Percentiles rank a stretch among this genome's conserved stretches.
Evolutionary conservation across 1,139 yeast genomes (phyloP).

Genomic region (Yamadazyma mexicana): DNA sequence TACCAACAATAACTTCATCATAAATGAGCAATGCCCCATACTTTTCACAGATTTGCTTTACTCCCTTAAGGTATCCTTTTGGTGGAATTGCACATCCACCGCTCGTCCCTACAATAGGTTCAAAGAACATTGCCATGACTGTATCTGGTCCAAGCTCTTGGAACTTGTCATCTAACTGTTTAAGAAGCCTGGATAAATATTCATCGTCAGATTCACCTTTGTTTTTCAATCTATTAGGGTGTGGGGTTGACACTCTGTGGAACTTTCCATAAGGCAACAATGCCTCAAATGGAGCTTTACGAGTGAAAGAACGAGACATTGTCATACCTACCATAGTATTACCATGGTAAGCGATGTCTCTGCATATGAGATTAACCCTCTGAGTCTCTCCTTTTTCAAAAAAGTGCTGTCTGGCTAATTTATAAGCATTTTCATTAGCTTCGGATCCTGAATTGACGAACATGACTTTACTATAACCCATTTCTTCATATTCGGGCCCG

Average conservation of each 20-base stretch:
- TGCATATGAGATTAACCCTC: conserved; percentile 16
- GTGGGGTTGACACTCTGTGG: conserved; percentile 18
- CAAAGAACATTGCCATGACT: conserved; percentile 50
- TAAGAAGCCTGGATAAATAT: conserved; percentile 15
- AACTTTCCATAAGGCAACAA: conserved; percentile 12
- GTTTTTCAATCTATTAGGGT: conserved; percentile 13
- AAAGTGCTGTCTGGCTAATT: conserved; percentile 19
- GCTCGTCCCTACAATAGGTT: conserved; percentile 57
- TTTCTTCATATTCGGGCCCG: conserved; percentile 6
- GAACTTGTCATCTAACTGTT: conserved; percentile 19
- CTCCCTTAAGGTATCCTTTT: conserved; percentile 55
- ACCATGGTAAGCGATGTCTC: conserved; percentile 23
- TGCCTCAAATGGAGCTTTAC: conserved; percentile 16
- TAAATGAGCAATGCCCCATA: conserved; percentile 54
- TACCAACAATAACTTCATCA: conserved; percentile 66
- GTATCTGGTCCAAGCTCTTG: conserved; percentile 25
- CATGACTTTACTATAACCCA: conserved; percentile 10
- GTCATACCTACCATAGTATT: conserved; percentile 20
- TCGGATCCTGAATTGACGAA: conserved; percentile 17
- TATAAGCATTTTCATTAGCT: conserved; percentile 22
- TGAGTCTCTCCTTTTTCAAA: conserved; percentile 18
- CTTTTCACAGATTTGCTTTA: conserved; percentile 50
- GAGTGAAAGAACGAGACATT: conserved; percentile 15
- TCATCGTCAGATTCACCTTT: conserved; percentile 14
- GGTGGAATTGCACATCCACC: conserved; percentile 56